These are phyloP conservation scores for Talaromyces ruber DNA, from an alignment of 495 filamentous ascomycete genomes.

Conservation along the genomic window DNA sequence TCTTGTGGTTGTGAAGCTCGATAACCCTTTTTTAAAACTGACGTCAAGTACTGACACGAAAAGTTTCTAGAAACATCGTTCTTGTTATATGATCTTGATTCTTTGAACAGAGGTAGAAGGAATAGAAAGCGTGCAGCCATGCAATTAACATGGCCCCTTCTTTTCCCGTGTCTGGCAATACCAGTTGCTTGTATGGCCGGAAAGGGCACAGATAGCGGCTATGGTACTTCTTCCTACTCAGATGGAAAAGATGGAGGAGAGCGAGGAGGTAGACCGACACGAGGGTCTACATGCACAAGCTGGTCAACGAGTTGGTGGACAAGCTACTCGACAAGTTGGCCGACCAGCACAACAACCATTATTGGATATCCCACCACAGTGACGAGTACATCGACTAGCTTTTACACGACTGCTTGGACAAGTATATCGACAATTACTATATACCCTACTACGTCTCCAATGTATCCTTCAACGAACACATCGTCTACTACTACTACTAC, in stretches of 20 bases:
- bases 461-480: not conserved
- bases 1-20: not conserved
- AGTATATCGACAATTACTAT: slow-evolving; percentile 1
- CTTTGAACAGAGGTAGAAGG: not conserved
- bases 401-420: not conserved
- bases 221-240: not conserved
- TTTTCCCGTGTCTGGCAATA: not conserved
- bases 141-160: not conserved
- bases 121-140: not conserved
- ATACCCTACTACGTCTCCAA: not conserved
- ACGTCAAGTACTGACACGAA: not conserved
- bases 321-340: not conserved
- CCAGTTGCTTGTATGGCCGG: not conserved
- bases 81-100: not conserved
- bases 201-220: not conserved
- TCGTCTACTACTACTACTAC: slow-evolving; percentile 6
- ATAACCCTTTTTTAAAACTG: not conserved
- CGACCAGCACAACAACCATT: not conserved
- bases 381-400: slow-evolving; percentile 1
- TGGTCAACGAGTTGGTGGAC: not conserved
- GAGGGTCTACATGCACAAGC: not conserved
- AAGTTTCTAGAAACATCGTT: not conserved
- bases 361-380: not conserved
- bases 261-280: not conserved
- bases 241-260: not conserved